Conservation (phyloP, 2,329 filamentous ascomycete genomes). For the Tolypocladium endophyticum region DNA sequence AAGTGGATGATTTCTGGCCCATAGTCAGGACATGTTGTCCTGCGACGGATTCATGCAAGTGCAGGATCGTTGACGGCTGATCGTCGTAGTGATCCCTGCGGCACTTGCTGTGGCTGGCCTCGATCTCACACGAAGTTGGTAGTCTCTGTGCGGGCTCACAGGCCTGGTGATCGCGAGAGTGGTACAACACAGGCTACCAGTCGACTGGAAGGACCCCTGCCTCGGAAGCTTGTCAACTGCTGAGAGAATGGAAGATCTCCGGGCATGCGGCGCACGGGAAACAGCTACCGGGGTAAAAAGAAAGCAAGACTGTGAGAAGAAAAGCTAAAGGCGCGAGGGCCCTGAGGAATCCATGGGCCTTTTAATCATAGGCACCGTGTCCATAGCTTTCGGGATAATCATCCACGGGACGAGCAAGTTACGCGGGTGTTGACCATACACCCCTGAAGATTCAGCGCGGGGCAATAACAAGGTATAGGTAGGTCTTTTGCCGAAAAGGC, state of each 20-base stretch:
- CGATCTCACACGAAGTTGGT: slow-evolving; percentile 12
- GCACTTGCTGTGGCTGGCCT: slow-evolving; percentile 14
- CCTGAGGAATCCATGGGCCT: slow-evolving; percentile 15
- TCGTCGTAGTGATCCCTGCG: slow-evolving; percentile 27
- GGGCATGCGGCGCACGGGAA: slow-evolving; percentile 10
- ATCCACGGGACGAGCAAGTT: slow-evolving; percentile 7
- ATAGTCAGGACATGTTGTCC: neutral
- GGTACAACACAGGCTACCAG: slow-evolving; percentile 1
- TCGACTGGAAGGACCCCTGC: neutral
- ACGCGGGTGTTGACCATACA: slow-evolving; percentile 2
- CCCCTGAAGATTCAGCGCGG: slow-evolving; percentile 4
- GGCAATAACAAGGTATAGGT: slow-evolving; percentile 5
- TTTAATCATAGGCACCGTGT: slow-evolving; percentile 8
- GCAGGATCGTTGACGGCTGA: slow-evolving; percentile 20
- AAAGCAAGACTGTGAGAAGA: slow-evolving; percentile 31
- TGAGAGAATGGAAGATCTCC: slow-evolving; percentile 10
- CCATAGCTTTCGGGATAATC: neutral
- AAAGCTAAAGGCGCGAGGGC: slow-evolving; percentile 22
- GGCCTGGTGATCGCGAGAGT: neutral
- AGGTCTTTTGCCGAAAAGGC: neutral
- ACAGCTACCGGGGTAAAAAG: slow-evolving; percentile 25
- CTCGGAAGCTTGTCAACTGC: neutral
- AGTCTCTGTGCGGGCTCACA: neutral
- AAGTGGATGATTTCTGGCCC: neutral
- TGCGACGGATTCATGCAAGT: slow-evolving; percentile 9